phyloP scores from a whole-genome alignment of 768 basidiomycete species.

The Tylopilus sp. region DNA sequence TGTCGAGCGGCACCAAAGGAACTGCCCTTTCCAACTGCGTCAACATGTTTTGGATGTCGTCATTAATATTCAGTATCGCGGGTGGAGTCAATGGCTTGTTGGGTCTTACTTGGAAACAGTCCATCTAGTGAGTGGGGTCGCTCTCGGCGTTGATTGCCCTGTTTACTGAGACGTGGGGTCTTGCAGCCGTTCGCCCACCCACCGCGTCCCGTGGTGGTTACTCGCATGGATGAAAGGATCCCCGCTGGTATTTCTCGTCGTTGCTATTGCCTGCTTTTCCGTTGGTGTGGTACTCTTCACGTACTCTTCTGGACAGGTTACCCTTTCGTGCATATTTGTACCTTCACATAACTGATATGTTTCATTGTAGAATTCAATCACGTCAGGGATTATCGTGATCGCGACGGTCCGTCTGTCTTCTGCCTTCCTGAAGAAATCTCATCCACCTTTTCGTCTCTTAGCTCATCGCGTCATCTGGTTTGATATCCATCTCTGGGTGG shows the following conservation, averaged over 20 bases:
- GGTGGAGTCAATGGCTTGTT: constrained; percentile 50
- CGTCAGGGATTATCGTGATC: constrained; percentile 68
- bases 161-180: background rate
- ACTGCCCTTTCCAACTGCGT: constrained; percentile 36
- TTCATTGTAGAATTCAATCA: constrained; percentile 45
- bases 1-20: constrained; percentile 34
- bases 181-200: constrained; percentile 43
- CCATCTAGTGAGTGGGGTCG: constrained; percentile 42
- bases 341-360: background rate
- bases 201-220: constrained; percentile 55
- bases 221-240: constrained; percentile 81
- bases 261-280: constrained; percentile 80
- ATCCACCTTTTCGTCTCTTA: background rate
- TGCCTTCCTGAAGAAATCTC: background rate
- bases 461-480: constrained; percentile 35
- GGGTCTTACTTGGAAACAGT: constrained; percentile 53
- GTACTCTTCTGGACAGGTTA: constrained; percentile 68
- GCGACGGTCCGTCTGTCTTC: constrained; percentile 44
- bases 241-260: constrained; percentile 76
- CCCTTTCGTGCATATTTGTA: background rate
- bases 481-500: constrained; percentile 49
- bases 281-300: constrained; percentile 73
- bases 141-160: background rate
- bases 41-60: constrained; percentile 53
- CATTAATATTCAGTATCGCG: constrained; percentile 49